Conservation (phyloP, 352 stramenopile genomes). For the Phytophthora sp. region DNA sequence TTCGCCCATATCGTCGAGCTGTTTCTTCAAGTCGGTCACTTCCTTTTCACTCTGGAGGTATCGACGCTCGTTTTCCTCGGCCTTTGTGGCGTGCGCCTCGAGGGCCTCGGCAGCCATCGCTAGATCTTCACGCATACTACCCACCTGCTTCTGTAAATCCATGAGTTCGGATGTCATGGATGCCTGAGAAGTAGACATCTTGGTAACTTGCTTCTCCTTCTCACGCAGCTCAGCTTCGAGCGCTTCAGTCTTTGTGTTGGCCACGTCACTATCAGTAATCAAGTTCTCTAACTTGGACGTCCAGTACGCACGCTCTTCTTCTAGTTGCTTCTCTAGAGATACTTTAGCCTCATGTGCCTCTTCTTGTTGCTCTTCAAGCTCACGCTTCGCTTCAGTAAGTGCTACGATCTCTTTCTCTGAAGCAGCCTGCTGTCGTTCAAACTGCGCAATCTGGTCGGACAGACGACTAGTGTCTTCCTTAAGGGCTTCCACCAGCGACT, state of each 20-base stretch:
- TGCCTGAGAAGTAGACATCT: slow-evolving; percentile 66
- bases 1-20: slow-evolving; percentile 61
- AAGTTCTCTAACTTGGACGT: slow-evolving; percentile 71
- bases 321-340: slow-evolving; percentile 45
- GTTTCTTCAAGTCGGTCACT: slow-evolving; percentile 47
- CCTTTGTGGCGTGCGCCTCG: slow-evolving; percentile 66
- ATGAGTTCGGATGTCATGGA: slow-evolving; percentile 68
- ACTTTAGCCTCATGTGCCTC: slow-evolving; percentile 24
- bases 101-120: slow-evolving; percentile 70
- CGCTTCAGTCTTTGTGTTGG: slow-evolving; percentile 45
- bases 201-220: slow-evolving; percentile 76
- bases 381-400: slow-evolving; percentile 28
- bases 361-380: slow-evolving; percentile 42
- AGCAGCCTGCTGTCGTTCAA: slow-evolving; percentile 32
- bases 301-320: slow-evolving; percentile 75
- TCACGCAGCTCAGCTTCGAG: slow-evolving; percentile 51
- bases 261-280: slow-evolving; percentile 60
- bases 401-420: slow-evolving; percentile 33
- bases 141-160: slow-evolving; percentile 65
- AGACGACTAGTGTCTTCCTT: slow-evolving; percentile 45
- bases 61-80: slow-evolving; percentile 59
- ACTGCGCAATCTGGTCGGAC: slow-evolving; percentile 38
- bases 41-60: slow-evolving; percentile 63
- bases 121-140: slow-evolving; percentile 68
- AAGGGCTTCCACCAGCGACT: slow-evolving; percentile 38